A percentile compares a stretch with the other conserved stretches of the same genome.
These are phyloP conservation scores for Gliomastix tumulicola DNA, from an alignment of 2,329 filamentous ascomycete genomes.

Conservation along the genomic window DNA sequence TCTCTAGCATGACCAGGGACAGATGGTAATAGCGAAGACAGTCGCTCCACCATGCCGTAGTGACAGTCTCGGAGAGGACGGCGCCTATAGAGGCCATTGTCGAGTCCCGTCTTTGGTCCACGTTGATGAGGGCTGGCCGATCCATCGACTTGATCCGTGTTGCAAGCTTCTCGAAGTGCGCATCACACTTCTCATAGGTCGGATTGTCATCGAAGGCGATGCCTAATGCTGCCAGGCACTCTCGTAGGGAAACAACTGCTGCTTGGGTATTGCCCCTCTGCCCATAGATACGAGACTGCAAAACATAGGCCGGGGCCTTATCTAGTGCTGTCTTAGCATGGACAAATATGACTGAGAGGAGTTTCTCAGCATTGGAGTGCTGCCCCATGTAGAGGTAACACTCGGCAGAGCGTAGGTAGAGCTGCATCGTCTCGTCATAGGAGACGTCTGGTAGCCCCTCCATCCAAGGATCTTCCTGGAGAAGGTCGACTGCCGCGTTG, in stretches of 20 bases:
- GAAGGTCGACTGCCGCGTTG: conserved; percentile 65
- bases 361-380: conserved; percentile 55
- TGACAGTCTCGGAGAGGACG: conserved; percentile 62
- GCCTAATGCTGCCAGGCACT: conserved; percentile 64
- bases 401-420: conserved; percentile 75
- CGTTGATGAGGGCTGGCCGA: conserved; percentile 33
- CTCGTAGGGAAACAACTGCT: conserved; percentile 63
- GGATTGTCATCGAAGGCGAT: conserved; percentile 59
- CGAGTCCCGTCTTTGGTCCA: conserved; percentile 37
- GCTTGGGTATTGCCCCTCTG: conserved; percentile 64
- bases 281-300: conserved; percentile 73
- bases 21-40: conserved; percentile 66
- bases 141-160: conserved; percentile 53
- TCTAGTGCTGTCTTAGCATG: conserved; percentile 68
- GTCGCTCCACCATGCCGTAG: conserved; percentile 69
- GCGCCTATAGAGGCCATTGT: conserved; percentile 58
- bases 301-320: conserved; percentile 76
- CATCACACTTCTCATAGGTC: conserved; percentile 71
- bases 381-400: conserved; percentile 75
- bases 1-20: conserved; percentile 57
- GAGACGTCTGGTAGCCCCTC: conserved; percentile 63
- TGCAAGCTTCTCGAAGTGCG: conserved; percentile 60
- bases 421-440: conserved; percentile 78
- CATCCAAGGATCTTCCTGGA: conserved; percentile 75
- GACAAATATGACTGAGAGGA: conserved; percentile 64